A percentile compares a stretch with the other conserved stretches of the same genome.
These are phyloP conservation scores for Sesbania bispinosa DNA, from an alignment of 306 rosid genomes.

Conservation along the genomic window DNA sequence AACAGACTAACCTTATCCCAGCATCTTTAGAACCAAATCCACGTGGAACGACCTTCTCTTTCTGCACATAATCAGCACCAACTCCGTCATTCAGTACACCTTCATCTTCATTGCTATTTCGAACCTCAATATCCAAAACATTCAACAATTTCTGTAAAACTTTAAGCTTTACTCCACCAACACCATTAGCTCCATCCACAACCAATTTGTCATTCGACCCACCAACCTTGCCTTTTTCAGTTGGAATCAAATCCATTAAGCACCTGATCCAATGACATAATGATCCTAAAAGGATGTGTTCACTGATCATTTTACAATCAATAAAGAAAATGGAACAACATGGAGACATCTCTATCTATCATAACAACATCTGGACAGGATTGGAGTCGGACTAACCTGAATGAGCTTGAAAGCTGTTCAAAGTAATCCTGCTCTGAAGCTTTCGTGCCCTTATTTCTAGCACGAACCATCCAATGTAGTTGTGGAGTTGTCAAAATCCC, in stretches of 20 bases:
- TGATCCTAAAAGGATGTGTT: slow-evolving; percentile 23
- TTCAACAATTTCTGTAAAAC: slow-evolving; percentile 46
- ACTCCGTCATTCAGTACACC: slow-evolving; percentile 90
- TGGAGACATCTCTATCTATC: not conserved
- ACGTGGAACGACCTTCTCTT: slow-evolving; percentile 78
- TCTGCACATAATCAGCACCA: slow-evolving; percentile 98
- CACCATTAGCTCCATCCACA: slow-evolving; percentile 95
- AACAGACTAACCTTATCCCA: slow-evolving; percentile 66
- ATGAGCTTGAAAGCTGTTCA: slow-evolving; percentile 64
- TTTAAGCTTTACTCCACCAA: slow-evolving; percentile 79
- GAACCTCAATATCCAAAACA: slow-evolving; percentile 60
- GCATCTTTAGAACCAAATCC: slow-evolving; percentile 64
- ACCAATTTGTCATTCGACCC: slow-evolving; percentile 44
- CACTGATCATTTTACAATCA: slow-evolving; percentile 9
- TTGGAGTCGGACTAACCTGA: slow-evolving; percentile 70
- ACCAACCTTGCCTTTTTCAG: slow-evolving; percentile 24
- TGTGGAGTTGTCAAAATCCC: slow-evolving; percentile 89
- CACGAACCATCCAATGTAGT: slow-evolving; percentile 93
- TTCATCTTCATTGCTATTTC: slow-evolving; percentile 68
- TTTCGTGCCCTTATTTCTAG: slow-evolving; percentile 54
- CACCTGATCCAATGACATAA: slow-evolving; percentile 65
- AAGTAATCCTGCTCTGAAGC: slow-evolving; percentile 71
- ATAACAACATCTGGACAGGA: not conserved
- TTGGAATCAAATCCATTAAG: slow-evolving; percentile 73
- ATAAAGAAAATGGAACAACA: slow-evolving; percentile 8